These are phyloP conservation scores for Penicillium sp. DNA, from an alignment of 2,329 filamentous ascomycete genomes.

Conservation along the genomic window DNA sequence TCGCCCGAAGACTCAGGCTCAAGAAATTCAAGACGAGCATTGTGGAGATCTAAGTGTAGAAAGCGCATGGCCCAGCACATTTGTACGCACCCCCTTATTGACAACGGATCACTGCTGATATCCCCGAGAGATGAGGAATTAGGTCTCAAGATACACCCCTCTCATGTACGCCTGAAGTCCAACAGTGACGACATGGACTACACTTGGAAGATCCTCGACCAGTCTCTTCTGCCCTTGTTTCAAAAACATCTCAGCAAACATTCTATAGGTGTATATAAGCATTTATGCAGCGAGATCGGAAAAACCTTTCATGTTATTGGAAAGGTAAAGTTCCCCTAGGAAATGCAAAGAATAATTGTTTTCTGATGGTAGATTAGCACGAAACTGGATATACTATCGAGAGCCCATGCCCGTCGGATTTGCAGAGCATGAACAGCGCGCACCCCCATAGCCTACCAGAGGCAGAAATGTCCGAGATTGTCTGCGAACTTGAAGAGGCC, in stretches of 20 bases:
- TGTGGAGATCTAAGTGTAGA: neutral
- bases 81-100: neutral
- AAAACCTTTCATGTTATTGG: neutral
- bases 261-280: constrained; percentile 29
- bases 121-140: neutral
- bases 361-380: too few species aligned
- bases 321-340: too few species aligned
- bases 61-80: neutral
- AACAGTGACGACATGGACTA: neutral
- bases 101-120: too few species aligned
- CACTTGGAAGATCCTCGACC: neutral
- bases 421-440: too few species aligned
- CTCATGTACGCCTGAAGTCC: neutral
- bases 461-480: too few species aligned
- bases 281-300: neutral
- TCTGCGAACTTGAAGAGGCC: too few species aligned
- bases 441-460: too few species aligned
- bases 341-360: too few species aligned
- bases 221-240: constrained; percentile 2
- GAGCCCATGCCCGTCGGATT: too few species aligned
- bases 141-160: neutral
- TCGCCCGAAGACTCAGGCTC: too few species aligned
- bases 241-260: constrained; percentile 14
- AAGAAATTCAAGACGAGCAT: neutral
- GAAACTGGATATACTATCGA: too few species aligned